Conservation (phyloP, 192 early-diverging fungal genomes). For the Fimicolochytrium jonesii region DNA sequence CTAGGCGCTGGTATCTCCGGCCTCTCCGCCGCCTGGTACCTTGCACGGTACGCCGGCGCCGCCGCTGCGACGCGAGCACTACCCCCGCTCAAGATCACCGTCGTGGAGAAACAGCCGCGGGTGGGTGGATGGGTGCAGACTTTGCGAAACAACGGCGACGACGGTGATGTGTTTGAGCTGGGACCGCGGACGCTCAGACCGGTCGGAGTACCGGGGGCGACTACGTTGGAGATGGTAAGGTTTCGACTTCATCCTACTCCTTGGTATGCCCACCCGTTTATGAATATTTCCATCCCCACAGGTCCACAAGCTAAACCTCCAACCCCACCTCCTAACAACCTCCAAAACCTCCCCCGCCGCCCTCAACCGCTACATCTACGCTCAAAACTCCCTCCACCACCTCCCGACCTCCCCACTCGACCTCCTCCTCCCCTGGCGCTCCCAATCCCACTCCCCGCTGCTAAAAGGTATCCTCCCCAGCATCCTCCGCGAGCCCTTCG, state of each 20-base stretch:
- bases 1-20: constrained; percentile 91
- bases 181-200: constrained; percentile 85
- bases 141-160: constrained; percentile 26
- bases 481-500: constrained; percentile 56
- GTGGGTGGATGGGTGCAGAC: constrained; percentile 87
- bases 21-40: constrained; percentile 77
- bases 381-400: constrained; percentile 61
- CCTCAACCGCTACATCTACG: constrained; percentile 79
- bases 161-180: constrained; percentile 61
- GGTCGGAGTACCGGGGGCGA: constrained; percentile 58
- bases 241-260: no score
- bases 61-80: no score
- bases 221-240: constrained; percentile 80
- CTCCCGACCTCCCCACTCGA: constrained; percentile 48
- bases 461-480: constrained; percentile 55
- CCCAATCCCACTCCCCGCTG: constrained; percentile 35
- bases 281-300: constrained; percentile 12
- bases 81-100: constrained; percentile 59
- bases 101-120: constrained; percentile 67
- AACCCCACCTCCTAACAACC: constrained; percentile 52
- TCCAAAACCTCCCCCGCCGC: constrained; percentile 66
- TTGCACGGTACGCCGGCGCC: constrained; percentile 42
- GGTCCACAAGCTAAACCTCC: constrained; percentile 63
- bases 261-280: not conserved
- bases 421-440: constrained; percentile 30